Evolutionary conservation across 805 yeast genomes (phyloP).

Genomic region (Yamadazyma sp.): DNA sequence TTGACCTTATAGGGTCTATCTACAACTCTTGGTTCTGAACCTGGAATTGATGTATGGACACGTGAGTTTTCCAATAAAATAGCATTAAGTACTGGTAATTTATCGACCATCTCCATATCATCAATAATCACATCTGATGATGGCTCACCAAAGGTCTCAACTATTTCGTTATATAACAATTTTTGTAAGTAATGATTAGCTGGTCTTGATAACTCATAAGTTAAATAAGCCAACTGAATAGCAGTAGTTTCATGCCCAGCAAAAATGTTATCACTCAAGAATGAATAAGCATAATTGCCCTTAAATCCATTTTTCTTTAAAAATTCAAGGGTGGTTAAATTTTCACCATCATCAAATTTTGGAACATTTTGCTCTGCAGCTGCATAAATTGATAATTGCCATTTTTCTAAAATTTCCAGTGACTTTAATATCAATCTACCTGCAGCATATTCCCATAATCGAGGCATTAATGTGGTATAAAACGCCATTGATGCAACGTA

Average conservation of each 20-base stretch:
- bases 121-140: slow-evolving; percentile 17
- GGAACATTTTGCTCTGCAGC: slow-evolving; percentile 33
- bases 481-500: slow-evolving; percentile 59
- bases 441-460: slow-evolving; percentile 50
- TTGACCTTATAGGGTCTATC: slow-evolving; percentile 27
- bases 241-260: slow-evolving; percentile 82
- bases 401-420: slow-evolving; percentile 37
- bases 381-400: slow-evolving; percentile 41
- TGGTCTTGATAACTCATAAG: slow-evolving; percentile 58
- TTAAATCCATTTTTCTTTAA: slow-evolving; percentile 29
- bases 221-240: slow-evolving; percentile 55
- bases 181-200: slow-evolving; percentile 44
- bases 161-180: slow-evolving; percentile 46
- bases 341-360: slow-evolving; percentile 13
- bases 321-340: slow-evolving; percentile 31
- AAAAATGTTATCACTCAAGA: slow-evolving; percentile 58
- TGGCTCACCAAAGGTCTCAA: slow-evolving; percentile 29
- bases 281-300: slow-evolving; percentile 36
- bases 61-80: slow-evolving; percentile 59
- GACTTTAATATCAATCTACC: slow-evolving; percentile 36
- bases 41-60: slow-evolving; percentile 70
- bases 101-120: slow-evolving; percentile 45
- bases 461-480: slow-evolving; percentile 62
- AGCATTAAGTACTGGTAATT: slow-evolving; percentile 57
- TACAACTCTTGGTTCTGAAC: slow-evolving; percentile 60